Conservation (phyloP, 805 yeast genomes). For the Saccharomycopsis fermentans region DNA sequence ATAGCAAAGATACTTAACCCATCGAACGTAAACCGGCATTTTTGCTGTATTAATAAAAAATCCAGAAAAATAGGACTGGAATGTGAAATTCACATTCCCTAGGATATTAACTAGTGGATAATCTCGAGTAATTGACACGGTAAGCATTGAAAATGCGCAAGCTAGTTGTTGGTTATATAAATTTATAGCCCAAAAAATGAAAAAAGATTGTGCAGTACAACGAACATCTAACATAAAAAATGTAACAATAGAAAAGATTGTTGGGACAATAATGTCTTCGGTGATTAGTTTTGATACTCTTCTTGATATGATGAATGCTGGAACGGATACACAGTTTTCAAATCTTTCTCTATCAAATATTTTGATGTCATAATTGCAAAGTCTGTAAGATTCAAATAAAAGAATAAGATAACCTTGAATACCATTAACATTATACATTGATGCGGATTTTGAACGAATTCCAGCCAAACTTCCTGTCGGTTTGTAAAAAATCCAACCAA, state of each 20-base stretch:
- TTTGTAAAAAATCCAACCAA: conserved; percentile 69
- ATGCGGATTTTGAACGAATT: conserved; percentile 46
- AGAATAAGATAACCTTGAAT: conserved; percentile 46
- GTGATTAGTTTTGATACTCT: conserved; percentile 52
- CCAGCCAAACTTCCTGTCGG: conserved; percentile 56
- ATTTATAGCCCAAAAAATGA: conserved; percentile 49
- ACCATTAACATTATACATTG: conserved; percentile 43
- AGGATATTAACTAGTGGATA: conserved; percentile 51
- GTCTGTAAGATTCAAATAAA: conserved; percentile 48
- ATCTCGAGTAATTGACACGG: conserved; percentile 49
- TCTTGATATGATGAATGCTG: conserved; percentile 59
- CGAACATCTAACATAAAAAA: conserved; percentile 74
- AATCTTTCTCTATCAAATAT: conserved; percentile 58
- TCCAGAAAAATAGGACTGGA: conserved; percentile 74
- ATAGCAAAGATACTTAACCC: conserved; percentile 71
- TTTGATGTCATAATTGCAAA: conserved; percentile 44
- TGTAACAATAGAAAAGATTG: conserved; percentile 49
- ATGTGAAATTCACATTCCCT: conserved; percentile 55
- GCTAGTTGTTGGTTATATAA: conserved; percentile 48
- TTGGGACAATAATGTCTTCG: conserved; percentile 59
- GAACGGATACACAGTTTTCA: conserved; percentile 55
- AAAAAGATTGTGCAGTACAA: conserved; percentile 40
- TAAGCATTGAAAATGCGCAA: conserved; percentile 41
- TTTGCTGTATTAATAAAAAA: conserved; percentile 62
- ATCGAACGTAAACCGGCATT: conserved; percentile 78